Percentiles rank a stretch among this genome's conserved stretches.
phyloP scores from a whole-genome alignment of 1,284 basidiomycete species.

The Volvariella surrecta region DNA sequence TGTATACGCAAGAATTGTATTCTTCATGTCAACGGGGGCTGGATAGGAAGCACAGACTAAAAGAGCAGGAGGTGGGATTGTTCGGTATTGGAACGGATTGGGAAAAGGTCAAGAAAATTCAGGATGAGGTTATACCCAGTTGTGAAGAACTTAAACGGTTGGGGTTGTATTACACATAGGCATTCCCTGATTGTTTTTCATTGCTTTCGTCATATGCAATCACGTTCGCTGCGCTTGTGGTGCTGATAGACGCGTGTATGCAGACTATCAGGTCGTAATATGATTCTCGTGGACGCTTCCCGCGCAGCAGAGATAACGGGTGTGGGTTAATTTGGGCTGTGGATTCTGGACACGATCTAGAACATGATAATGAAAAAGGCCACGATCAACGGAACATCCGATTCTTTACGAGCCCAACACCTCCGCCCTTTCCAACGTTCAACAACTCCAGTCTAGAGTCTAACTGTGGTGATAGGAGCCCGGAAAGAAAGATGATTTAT shows the following conservation, averaged over 20 bases:
- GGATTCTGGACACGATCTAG: too few species aligned
- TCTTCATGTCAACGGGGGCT: slow-evolving; percentile 58
- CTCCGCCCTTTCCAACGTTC: slow-evolving; percentile 4
- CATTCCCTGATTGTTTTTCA: slow-evolving; percentile 8
- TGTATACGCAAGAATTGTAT: slow-evolving; percentile 66
- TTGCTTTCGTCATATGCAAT: slow-evolving; percentile 7
- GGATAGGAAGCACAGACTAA: slow-evolving; percentile 54
- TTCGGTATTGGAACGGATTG: slow-evolving; percentile 88
- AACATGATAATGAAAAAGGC: too few species aligned
- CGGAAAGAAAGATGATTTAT: slow-evolving; percentile 2
- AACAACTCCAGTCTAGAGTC: background rate
- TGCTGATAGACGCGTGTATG: too few species aligned
- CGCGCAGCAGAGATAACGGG: too few species aligned
- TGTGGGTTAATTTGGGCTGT: too few species aligned
- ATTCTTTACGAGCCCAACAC: slow-evolving; percentile 3
- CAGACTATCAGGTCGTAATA: too few species aligned
- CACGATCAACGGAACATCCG: too few species aligned
- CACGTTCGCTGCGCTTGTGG: too few species aligned
- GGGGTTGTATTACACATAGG: slow-evolving; percentile 29
- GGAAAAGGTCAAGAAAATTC: slow-evolving; percentile 70
- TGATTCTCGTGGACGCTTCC: too few species aligned
- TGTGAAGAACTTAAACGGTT: slow-evolving; percentile 69
- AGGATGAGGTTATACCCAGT: slow-evolving; percentile 53
- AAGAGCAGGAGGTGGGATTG: slow-evolving; percentile 73
- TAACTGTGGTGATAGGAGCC: background rate